A percentile compares a stretch with the other conserved stretches of the same genome.
phyloP scores from a whole-genome alignment of 768 basidiomycete species.

The Nevesoporus exiguus region DNA sequence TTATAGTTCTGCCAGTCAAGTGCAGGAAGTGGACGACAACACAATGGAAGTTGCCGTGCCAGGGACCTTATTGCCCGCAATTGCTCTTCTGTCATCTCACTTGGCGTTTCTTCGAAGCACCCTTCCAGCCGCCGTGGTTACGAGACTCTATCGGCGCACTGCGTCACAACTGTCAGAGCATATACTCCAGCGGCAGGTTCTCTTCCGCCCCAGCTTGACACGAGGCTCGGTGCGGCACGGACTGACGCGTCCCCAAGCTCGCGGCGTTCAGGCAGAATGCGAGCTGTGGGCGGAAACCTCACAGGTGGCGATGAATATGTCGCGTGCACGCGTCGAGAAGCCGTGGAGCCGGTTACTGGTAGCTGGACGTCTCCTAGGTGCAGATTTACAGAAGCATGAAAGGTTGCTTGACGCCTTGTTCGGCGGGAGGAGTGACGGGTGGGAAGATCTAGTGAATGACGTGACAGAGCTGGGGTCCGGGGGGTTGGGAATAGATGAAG shows the following conservation, averaged over 20 bases:
- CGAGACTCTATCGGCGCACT: constrained; percentile 70
- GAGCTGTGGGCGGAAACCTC: constrained; percentile 83
- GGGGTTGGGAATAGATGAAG: constrained; percentile 63
- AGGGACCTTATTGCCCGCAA: constrained; percentile 67
- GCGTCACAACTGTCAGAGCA: constrained; percentile 69
- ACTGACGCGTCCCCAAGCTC: constrained; percentile 46
- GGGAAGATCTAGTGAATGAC: constrained; percentile 48
- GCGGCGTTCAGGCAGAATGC: constrained; percentile 64
- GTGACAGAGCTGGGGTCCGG: constrained; percentile 53
- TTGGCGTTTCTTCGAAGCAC: constrained; percentile 62
- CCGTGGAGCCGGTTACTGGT: constrained; percentile 77
- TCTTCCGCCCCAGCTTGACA: constrained; percentile 71
- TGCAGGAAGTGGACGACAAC: constrained; percentile 7
- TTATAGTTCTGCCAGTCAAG: constrained; percentile 7
- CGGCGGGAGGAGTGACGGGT: constrained; percentile 33
- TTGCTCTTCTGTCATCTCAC: constrained; percentile 80
- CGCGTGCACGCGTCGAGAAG: constrained; percentile 53
- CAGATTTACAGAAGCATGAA: constrained; percentile 44
- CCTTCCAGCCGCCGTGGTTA: constrained; percentile 56
- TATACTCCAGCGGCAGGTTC: constrained; percentile 78
- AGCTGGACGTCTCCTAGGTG: constrained; percentile 62
- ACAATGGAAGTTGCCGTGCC: constrained; percentile 48
- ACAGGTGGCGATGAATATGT: constrained; percentile 49
- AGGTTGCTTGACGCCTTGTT: constrained; percentile 15
- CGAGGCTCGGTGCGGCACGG: constrained; percentile 24